These are phyloP conservation scores for Didymella pinodella DNA, from an alignment of 2,329 filamentous ascomycete species.

Conservation along the genomic window DNA sequence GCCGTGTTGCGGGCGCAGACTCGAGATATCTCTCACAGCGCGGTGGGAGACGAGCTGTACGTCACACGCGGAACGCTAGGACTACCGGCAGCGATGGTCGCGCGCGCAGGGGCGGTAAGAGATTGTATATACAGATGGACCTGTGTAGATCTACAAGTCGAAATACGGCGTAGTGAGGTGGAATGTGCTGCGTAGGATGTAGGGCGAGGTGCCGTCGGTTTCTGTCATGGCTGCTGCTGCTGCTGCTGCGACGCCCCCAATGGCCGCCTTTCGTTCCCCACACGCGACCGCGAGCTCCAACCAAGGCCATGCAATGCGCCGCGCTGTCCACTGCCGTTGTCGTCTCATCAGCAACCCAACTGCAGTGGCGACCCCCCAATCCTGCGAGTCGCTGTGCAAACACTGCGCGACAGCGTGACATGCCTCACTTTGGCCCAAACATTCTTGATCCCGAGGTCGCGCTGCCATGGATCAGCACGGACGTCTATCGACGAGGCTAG, in stretches of 20 bases:
- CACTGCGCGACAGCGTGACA: neutral
- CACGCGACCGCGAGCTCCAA: conserved; percentile 13
- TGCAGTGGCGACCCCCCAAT: neutral
- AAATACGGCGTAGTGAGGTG: neutral
- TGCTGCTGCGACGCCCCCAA: neutral
- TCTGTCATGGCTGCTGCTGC: neutral
- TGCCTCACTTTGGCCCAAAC: neutral
- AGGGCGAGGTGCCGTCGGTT: neutral
- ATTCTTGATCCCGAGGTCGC: neutral
- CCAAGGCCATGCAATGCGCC: neutral
- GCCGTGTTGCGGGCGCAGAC: conserved; percentile 21
- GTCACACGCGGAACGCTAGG: conserved; percentile 12
- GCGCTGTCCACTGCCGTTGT: neutral
- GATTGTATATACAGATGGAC: neutral
- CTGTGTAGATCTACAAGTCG: neutral
- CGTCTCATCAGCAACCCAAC: neutral
- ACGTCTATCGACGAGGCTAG: conserved; percentile 11
- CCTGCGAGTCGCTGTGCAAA: neutral
- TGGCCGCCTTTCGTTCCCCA: conserved; percentile 12
- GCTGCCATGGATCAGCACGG: conserved; percentile 22
- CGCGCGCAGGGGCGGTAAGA: neutral
- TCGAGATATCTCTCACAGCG: neutral
- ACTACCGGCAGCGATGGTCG: neutral
- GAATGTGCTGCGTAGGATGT: conserved; percentile 3
- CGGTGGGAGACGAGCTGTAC: conserved; percentile 1